Evolutionary conservation across 192 early-diverging fungal species (phyloP), one percentile per base, ranked within the genome.

Genomic region (Powellomyces hirtus): DNA sequence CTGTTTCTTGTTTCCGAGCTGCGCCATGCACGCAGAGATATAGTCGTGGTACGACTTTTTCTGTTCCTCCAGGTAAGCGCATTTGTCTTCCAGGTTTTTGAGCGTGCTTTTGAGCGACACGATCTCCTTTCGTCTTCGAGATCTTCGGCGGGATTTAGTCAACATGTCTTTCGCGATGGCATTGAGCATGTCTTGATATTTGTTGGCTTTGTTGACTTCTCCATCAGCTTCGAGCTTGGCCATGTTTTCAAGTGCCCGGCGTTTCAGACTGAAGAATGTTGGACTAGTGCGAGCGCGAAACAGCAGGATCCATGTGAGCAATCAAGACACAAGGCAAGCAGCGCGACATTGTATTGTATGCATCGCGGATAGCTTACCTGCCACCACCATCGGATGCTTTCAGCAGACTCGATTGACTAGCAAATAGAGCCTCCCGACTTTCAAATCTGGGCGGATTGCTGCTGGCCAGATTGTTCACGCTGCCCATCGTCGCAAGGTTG

Each of bases 121-220:
- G 64, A 94, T 81, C 70, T 98, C 96, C 0, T 72, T 75, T 7
- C 88, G 80, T 33, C 92, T 81, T 65, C 89, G 85, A 30, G 86
- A 79, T 26, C 97, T 85, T 13, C 94, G 88, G 27, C 89, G 81
- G 61, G 93, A 89, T 77, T 97, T 97, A 60, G 90, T 96, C 26
- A 92, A 82, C 77, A 99, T 93, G 64, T 98, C 96, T 74, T 88
- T 79, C 0, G 92, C 97, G 73, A 99, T 95, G 31, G 89, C 81
- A 62, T 94, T 95, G 34, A 99, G 80, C 84, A 98, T 90, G 45
- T 88, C 90, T 77, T 97, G 96, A 79, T 97, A 99, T 30, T 89
- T 83, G 71, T 96, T 90, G 51, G 73, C 72, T 29, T 88, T 79
- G 0, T 78, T 78, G 22, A 95, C 88, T 63, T 86, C 78, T 22